Evolutionary conservation across 83 land plant genomes (phyloP).

Genomic region (Diphasiastrum complanatum): DNA sequence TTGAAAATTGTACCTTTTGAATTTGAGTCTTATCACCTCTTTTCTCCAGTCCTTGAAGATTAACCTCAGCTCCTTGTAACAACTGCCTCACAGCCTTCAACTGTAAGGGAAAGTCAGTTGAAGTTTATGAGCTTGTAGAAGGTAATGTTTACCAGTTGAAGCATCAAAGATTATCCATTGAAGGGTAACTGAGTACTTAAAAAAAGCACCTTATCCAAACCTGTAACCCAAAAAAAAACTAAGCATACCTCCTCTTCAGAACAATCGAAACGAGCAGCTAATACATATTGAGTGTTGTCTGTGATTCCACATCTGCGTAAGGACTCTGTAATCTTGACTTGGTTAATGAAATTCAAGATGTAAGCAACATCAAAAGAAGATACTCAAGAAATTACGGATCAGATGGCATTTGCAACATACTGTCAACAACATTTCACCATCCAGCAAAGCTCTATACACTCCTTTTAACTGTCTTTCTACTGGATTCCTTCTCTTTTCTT

Average conservation of each 20-base stretch:
- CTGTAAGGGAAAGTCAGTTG: slow-evolving; percentile 25
- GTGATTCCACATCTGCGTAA: slow-evolving; percentile 83
- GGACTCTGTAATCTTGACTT: slow-evolving; percentile 68
- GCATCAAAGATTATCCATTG: background rate
- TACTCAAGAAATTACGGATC: background rate
- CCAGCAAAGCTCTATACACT: too few relatives aligned
- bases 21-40: slow-evolving; percentile 65
- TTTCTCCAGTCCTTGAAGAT: slow-evolving; percentile 51
- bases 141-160: background rate
- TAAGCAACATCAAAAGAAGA: too few relatives aligned
- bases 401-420: too few relatives aligned
- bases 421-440: too few relatives aligned
- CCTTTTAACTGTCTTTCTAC: too few relatives aligned
- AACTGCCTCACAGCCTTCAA: slow-evolving; percentile 55
- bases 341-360: slow-evolving; percentile 6
- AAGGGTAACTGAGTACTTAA: background rate
- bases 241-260: slow-evolving; percentile 59
- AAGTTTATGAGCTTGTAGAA: background rate
- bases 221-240: background rate
- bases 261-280: slow-evolving; percentile 73
- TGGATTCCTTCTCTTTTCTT: too few relatives aligned
- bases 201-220: slow-evolving; percentile 9
- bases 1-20: slow-evolving; percentile 46
- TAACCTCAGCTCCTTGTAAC: slow-evolving; percentile 66
- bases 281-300: slow-evolving; percentile 51